A percentile compares a stretch with the other conserved stretches of the same genome.
Evolutionary conservation across 1,139 yeast genomes (phyloP).

Genomic region (Hansenula sp.): DNA sequence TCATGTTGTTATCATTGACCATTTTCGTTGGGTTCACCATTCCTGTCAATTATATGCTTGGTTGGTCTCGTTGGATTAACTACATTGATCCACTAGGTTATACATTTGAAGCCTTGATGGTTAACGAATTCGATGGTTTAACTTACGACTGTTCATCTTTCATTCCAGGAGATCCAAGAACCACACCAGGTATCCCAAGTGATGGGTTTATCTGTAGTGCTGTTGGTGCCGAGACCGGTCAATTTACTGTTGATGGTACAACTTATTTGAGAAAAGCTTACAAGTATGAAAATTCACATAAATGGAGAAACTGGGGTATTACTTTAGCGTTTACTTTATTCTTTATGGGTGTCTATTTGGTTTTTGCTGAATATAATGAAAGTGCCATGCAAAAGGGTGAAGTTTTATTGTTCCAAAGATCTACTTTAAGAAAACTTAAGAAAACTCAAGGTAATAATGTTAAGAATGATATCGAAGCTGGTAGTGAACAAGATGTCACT

Average conservation of each 20-base stretch:
- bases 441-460: constrained; percentile 14
- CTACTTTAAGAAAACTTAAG: constrained; percentile 33
- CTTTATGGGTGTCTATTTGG: constrained; percentile 33
- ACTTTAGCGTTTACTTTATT: constrained; percentile 32
- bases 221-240: constrained; percentile 64
- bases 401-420: constrained; percentile 60
- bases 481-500: constrained; percentile 16
- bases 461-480: constrained; percentile 24
- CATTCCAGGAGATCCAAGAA: constrained; percentile 38
- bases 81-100: constrained; percentile 70
- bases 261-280: constrained; percentile 51
- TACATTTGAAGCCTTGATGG: constrained; percentile 64
- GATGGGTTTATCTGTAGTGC: constrained; percentile 51
- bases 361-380: constrained; percentile 60
- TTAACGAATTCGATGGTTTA: constrained; percentile 42
- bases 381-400: constrained; percentile 86
- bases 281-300: constrained; percentile 53
- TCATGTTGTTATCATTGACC: constrained; percentile 56
- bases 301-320: constrained; percentile 87
- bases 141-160: constrained; percentile 39
- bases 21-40: constrained; percentile 75
- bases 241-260: constrained; percentile 50
- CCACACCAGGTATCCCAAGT: constrained; percentile 38
- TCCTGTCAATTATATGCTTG: constrained; percentile 63
- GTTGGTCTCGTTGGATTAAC: constrained; percentile 81